Conservation (phyloP, 176 grass and related monocot species). For the Rhynchospora tenuis region DNA sequence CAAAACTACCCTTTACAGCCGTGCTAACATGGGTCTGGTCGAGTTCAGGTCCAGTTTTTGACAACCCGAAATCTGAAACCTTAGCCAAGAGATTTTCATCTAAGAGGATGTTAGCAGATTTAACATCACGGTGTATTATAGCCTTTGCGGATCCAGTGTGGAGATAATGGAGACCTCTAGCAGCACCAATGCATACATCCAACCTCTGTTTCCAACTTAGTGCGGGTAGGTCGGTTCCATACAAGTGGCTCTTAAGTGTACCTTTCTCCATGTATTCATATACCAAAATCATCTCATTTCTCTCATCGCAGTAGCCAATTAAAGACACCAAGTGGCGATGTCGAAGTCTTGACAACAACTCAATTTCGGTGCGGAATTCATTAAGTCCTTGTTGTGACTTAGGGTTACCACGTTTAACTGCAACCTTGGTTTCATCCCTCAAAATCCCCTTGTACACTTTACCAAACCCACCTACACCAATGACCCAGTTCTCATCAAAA, state of each 20-base stretch:
- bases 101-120: slow-evolving; percentile 93
- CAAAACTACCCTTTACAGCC: slow-evolving; percentile 95
- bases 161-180: slow-evolving; percentile 89
- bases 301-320: slow-evolving; percentile 89
- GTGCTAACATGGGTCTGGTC: slow-evolving; percentile 98
- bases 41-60: slow-evolving; percentile 80
- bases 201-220: slow-evolving; percentile 82
- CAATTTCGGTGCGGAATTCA: slow-evolving; percentile 91
- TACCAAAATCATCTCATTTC: slow-evolving; percentile 95
- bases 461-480: slow-evolving; percentile 89
- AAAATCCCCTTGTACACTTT: slow-evolving; percentile 86
- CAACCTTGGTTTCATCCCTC: slow-evolving; percentile 78
- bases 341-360: slow-evolving; percentile 69
- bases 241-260: slow-evolving; percentile 79
- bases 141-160: slow-evolving; percentile 84
- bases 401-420: slow-evolving; percentile 84
- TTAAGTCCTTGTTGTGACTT: slow-evolving; percentile 93
- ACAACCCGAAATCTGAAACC: slow-evolving; percentile 84
- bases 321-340: slow-evolving; percentile 91
- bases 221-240: slow-evolving; percentile 66
- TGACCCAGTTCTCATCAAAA: slow-evolving; percentile 91
- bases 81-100: slow-evolving; percentile 91
- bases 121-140: slow-evolving; percentile 95
- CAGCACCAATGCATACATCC: slow-evolving; percentile 94
- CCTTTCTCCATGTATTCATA: slow-evolving; percentile 98